Base-by-base conservation (phyloP, 176 grass and related monocot genomes). In the Eragrostis curvula region DNA sequence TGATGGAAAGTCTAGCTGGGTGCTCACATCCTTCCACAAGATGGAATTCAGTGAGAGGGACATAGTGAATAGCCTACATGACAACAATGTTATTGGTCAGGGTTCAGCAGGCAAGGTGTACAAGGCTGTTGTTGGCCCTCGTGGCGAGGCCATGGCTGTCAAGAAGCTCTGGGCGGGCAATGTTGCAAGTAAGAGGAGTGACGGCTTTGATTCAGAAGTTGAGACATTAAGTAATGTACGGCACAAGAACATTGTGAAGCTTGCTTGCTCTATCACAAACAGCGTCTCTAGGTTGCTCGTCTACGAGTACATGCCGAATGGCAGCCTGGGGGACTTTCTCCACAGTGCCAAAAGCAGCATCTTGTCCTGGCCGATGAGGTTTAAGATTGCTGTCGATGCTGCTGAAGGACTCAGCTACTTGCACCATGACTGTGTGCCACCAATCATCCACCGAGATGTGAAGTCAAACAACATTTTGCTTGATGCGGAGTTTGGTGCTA, bases 401-500 rank as follows among this genome's bases (percentile, higher is more conserved):
- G 96, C 96, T 0, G 92, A 95, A 82, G 96, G 96, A 5, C 84
- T 98, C 49, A 85, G 78, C 20, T 98, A 98, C 82, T 48, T 98
- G 81, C 96, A 98, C 60, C 96, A 98, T 60, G 96, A 95, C 72
- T 95, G 90, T 2, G 82, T 79, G 43, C 92, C 96, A 3, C 72
- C 87, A 1, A 91, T 98, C 16, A 73, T 98, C 24, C 96, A 95
- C 70, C 84, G 96, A 67, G 96, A 98, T 59, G 86, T 98, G 10
- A 98, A 98, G 79, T 98, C 96, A 3, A 98, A 95, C 84, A 98
- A 98, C 74, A 98, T 98, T 57, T 29, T 98, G 80, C 75, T 98
- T 46, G 88, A 98, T 66, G 84, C 53, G 0, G 92, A 98, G 18
- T 93, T 77, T 17, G 71, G 86, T 16, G 92, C 92, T 0, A 89